Conservation (phyloP, 129 eudicot genomes). For the Solidago caesia region DNA sequence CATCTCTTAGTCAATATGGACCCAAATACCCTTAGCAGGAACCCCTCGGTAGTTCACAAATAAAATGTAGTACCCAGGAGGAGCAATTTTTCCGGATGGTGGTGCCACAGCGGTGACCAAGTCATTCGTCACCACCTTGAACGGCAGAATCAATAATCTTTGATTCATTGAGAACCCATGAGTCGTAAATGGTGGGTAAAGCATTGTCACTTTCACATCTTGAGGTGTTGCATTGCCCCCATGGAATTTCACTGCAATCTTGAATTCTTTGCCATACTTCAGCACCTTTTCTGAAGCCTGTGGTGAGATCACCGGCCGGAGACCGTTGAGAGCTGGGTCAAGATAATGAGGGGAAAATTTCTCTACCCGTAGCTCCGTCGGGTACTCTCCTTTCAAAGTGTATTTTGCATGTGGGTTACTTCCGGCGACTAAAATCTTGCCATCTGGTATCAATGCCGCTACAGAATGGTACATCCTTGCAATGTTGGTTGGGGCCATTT, state of each 20-base stretch:
- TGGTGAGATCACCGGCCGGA: slow-evolving; percentile 37
- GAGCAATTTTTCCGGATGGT: slow-evolving; percentile 36
- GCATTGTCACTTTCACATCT: slow-evolving; percentile 59
- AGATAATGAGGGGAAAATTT: slow-evolving; percentile 76
- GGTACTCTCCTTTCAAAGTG: slow-evolving; percentile 27
- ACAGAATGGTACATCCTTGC: slow-evolving; percentile 86
- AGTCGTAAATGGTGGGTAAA: slow-evolving; percentile 71
- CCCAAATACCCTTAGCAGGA: slow-evolving; percentile 72
- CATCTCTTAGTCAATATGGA: slow-evolving; percentile 39
- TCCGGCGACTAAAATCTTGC: slow-evolving; percentile 65
- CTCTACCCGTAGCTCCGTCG: slow-evolving; percentile 79
- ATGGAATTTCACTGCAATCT: slow-evolving; percentile 4
- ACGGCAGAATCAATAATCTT: slow-evolving; percentile 43
- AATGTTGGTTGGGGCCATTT: slow-evolving; percentile 40
- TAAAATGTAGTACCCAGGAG: slow-evolving; percentile 68
- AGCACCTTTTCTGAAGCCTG: slow-evolving; percentile 25
- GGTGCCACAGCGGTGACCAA: slow-evolving; percentile 29
- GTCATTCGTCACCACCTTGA: slow-evolving; percentile 17
- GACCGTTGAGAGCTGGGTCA: slow-evolving; percentile 33
- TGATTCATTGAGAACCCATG: slow-evolving; percentile 77
- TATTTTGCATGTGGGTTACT: slow-evolving; percentile 62
- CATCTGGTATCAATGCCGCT: slow-evolving; percentile 60
- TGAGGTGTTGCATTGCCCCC: neutral
- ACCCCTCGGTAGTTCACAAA: slow-evolving; percentile 59
- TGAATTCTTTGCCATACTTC: slow-evolving; percentile 41